Evolutionary conservation across 1,139 yeast genomes (phyloP), one percentile per base, ranked within the genome.

Genomic region (Lodderomyces pseudojiufengensis): DNA sequence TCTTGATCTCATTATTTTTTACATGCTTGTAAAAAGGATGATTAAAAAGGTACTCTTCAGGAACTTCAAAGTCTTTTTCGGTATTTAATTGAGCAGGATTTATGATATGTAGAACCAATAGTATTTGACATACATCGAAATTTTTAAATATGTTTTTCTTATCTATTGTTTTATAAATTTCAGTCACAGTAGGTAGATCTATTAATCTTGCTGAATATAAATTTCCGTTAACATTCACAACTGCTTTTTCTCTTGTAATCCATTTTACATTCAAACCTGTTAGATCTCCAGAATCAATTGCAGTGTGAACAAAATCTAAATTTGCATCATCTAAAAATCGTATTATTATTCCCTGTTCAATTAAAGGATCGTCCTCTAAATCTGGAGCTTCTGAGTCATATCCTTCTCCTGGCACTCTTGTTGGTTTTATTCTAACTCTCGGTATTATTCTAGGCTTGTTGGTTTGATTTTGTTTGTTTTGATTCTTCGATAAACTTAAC

Each of bases 321-420:
- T 84, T 87, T 22, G 80, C 73, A 46, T 87, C 95, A 14, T 92
- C 84, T 9, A 85, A 54, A 64, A 92, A 82, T 35, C 98, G 69
- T 33, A 92, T 58, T 1, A 88, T 68, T 3, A 92, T 73, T 0
- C 95, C 96, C 46, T 85, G 95, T 53, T 92, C 97, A 18, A 88
- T 66, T 46, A 87, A 64, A 0, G 98, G 98, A 52, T 92, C 97
- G 41, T 88, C 97, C 55, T 92, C 98, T 30, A 87, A 65, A 50
- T 92, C 97, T 1, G 97, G 95, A 9, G 95, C 97, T 51, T 92
- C 98, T 1, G 96, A 84, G 54, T 92, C 98, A 57, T 92, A 92
- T 0, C 97, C 97, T 49, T 90, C 96, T 1, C 96, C 96, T 0
- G 95, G 95, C 8, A 84, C 73, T 46, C 95, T 64, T 0, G 86